Evolutionary conservation across 345 rosid genomes (phyloP).

Genomic region (Sonneratia caseolaris): DNA sequence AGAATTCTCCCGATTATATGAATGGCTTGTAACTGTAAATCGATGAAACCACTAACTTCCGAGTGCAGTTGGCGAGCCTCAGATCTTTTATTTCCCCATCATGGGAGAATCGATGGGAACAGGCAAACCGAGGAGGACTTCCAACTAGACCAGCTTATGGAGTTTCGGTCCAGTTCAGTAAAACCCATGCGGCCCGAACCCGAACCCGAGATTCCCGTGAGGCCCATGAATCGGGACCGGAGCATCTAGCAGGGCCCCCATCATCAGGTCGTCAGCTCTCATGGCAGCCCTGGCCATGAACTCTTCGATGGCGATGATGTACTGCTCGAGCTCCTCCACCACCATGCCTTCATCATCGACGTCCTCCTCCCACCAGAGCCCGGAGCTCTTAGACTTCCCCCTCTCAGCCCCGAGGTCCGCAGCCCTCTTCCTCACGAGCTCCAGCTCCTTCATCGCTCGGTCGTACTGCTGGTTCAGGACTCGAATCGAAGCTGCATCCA

Average conservation of each 20-base stretch:
- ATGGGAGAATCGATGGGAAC: no score
- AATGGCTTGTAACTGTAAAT: no score
- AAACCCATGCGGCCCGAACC: neutral
- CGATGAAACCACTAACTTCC: no score
- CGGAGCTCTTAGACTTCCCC: neutral
- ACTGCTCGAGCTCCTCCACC: conserved; percentile 11
- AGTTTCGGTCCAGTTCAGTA: neutral
- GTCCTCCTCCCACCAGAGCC: conserved; percentile 8
- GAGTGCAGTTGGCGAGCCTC: no score
- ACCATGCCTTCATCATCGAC: neutral
- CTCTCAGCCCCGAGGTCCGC: neutral
- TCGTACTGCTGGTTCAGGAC: conserved; percentile 11
- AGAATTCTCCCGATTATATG: no score
- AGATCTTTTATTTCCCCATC: no score
- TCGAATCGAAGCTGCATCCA: neutral
- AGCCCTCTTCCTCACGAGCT: conserved; percentile 3
- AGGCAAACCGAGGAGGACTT: neutral
- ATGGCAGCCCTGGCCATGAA: conserved; percentile 5
- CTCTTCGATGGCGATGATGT: conserved; percentile 4
- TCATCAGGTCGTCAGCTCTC: conserved; percentile 11
- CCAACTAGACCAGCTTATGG: neutral
- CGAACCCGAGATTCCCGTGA: neutral
- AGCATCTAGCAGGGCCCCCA: conserved; percentile 4
- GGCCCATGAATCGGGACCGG: neutral
- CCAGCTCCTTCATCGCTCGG: neutral